These are phyloP conservation scores for Meredithiella fracta DNA, from an alignment of 2,329 filamentous ascomycete genomes.

Conservation along the genomic window DNA sequence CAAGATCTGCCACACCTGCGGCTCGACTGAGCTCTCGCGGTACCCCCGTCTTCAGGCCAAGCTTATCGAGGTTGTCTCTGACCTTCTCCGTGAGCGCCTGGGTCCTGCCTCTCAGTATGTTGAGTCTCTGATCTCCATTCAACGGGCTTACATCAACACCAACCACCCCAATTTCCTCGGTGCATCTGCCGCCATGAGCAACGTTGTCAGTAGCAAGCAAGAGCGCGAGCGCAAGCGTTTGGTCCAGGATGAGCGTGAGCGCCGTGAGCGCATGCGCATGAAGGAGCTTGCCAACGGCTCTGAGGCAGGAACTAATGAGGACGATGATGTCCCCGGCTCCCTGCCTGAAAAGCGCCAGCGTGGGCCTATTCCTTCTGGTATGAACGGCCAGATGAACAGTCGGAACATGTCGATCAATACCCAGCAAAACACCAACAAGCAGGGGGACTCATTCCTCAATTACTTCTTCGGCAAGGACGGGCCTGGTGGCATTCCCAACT, in stretches of 20 bases:
- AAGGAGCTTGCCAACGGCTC: conserved; percentile 72
- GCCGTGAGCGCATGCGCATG: conserved; percentile 63
- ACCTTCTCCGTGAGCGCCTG: conserved; percentile 78
- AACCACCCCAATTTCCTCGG: conserved; percentile 98
- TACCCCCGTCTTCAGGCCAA: conserved; percentile 91
- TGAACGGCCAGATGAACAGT: conserved; percentile 8
- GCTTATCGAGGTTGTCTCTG: conserved; percentile 94
- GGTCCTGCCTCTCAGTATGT: conserved; percentile 84
- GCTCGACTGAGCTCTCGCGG: conserved; percentile 78
- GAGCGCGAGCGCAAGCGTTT: conserved; percentile 75
- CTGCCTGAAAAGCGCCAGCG: conserved; percentile 11
- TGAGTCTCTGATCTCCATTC: conserved; percentile 91
- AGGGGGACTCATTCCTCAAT: conserved; percentile 76
- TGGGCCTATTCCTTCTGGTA: not conserved
- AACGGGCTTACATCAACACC: conserved; percentile 97
- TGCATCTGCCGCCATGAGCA: conserved; percentile 91
- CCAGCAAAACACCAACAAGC: conserved; percentile 43
- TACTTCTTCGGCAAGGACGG: conserved; percentile 99
- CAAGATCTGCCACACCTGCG: conserved; percentile 98
- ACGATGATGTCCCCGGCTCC: conserved; percentile 20
- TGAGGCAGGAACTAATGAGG: conserved; percentile 22
- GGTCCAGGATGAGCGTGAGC: conserved; percentile 69
- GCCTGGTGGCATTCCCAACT: conserved; percentile 18
- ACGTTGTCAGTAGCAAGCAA: conserved; percentile 86
- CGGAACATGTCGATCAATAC: conserved; percentile 62